A percentile compares a stretch with the other conserved stretches of the same genome.
phyloP scores from a whole-genome alignment of 371 early-diverging fungal genomes.

The Syncephalastrum sp. region DNA sequence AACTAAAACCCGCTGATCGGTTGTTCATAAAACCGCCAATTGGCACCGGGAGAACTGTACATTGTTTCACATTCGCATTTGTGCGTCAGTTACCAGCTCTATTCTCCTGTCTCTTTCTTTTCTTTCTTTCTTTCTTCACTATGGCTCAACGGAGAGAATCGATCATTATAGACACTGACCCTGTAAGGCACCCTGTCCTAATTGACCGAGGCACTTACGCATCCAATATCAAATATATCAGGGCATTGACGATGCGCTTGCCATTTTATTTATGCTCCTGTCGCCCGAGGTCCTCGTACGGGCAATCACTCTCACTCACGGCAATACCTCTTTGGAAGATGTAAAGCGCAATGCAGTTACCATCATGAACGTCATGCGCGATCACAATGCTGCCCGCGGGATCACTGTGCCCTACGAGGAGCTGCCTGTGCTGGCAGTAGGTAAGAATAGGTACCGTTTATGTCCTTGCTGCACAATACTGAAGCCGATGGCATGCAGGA shows the following conservation, averaged over 20 bases:
- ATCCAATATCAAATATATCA: background rate
- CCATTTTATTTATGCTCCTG: constrained; percentile 45
- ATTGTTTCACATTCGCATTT: too few species aligned
- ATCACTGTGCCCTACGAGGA: constrained; percentile 23
- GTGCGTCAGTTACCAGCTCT: too few species aligned
- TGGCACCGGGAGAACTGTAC: too few species aligned
- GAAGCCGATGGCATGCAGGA: constrained; percentile 23
- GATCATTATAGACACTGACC: constrained; percentile 28
- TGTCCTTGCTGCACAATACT: background rate
- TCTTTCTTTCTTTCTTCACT: too few species aligned
- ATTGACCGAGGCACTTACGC: background rate
- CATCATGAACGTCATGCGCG: constrained; percentile 30
- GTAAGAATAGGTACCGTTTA: constrained; percentile 18
- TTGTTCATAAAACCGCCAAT: too few species aligned
- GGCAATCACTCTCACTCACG: constrained; percentile 53
- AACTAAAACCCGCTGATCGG: too few species aligned
- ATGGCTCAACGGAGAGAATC: constrained; percentile 5
- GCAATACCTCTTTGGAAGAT: constrained; percentile 39
- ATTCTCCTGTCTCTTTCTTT: too few species aligned
- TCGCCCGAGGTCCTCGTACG: constrained; percentile 47
- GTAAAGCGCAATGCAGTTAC: constrained; percentile 27
- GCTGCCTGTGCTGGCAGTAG: constrained; percentile 47
- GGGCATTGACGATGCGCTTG: constrained; percentile 59
- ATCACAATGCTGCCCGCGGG: constrained; percentile 27
- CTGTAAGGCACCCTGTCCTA: constrained; percentile 13